Conservation (phyloP, 495 filamentous ascomycete genomes). For the Parathielavia appendiculata region DNA sequence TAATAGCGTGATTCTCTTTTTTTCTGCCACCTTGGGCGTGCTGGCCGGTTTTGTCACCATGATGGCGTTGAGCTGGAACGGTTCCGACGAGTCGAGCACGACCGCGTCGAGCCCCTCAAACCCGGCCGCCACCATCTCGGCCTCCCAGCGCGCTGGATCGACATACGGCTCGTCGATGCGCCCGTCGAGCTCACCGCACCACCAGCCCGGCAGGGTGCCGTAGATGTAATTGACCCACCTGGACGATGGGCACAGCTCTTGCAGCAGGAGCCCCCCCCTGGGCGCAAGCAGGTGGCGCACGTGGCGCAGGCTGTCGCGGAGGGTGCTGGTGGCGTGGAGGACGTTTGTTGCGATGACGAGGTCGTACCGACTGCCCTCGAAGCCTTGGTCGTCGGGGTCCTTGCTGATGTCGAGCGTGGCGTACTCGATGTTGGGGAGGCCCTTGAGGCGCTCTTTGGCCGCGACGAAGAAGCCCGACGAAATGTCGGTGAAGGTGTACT, state of each 20-base stretch:
- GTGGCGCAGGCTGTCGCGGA: too few relatives aligned
- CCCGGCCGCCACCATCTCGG: conserved; percentile 32
- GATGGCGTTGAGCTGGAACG: conserved; percentile 9
- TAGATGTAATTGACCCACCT: conserved; percentile 34
- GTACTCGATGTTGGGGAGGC: conserved; percentile 40
- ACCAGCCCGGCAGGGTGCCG: conserved; percentile 33
- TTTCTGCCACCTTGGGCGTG: neutral
- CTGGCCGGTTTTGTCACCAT: conserved; percentile 12
- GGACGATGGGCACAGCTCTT: conserved; percentile 33
- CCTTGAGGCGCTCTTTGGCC: conserved; percentile 42
- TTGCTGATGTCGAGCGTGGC: conserved; percentile 44
- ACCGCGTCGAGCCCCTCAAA: conserved; percentile 45
- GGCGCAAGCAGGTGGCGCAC: conserved; percentile 35
- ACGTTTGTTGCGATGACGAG: too few relatives aligned
- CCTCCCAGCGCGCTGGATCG: conserved; percentile 35
- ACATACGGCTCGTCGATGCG: conserved; percentile 30
- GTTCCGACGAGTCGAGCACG: conserved; percentile 20
- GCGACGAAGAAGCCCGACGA: conserved; percentile 47
- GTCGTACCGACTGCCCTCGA: too few relatives aligned
- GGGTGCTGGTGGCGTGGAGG: too few relatives aligned
- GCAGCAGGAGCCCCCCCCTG: conserved; percentile 37
- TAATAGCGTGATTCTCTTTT: conserved; percentile 12
- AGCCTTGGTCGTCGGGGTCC: conserved; percentile 41
- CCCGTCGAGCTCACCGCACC: conserved; percentile 41
- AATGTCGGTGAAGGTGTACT: conserved; percentile 53